Base-by-base conservation (phyloP, 106 monocot species). In the Ottelia alismoides region DNA sequence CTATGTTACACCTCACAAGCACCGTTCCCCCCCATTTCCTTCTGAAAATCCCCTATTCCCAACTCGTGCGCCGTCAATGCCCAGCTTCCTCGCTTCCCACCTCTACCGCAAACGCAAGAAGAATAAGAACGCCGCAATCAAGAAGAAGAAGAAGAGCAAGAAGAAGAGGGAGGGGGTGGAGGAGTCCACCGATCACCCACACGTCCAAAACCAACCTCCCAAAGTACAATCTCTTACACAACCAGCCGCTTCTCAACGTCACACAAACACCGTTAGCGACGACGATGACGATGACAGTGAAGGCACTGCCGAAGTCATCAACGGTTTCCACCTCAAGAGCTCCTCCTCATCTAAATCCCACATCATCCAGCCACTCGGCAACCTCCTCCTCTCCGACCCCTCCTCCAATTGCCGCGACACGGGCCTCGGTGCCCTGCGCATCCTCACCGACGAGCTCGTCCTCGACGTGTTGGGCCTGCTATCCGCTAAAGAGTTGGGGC, bases 351-450 rank as follows among this genome's bases (percentile, higher is more conserved):
- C 52, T 46, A 61, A 54, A 22, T 30, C 28, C 60, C 72, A 71
- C 76, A 6, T 35, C 53, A 82, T 98, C 66, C 89, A 98, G 47
- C 96, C 96, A 27, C 78, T 98, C 22, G 96, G 96, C 51, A 98
- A 98, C 71, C 68, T 69, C 30, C 71, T 88, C 53, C 65, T 81
- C 51, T 40, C 31, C 49, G 49, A 32, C 49, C 55, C 63, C 7
- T 49, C 78, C 45, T 9, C 52, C 73, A 98, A 90, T 70, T 57
- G 74, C 66, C 84, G 96, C 19, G 69, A 85, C 66, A 60, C 66
- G 11, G 89, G 96, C 30, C 81, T 98, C 4, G 96, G 96, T 12
- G 19, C 27, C 57, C 82, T 98, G 57, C 65, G 59, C 14, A 31
- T 30, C 53, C 79, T 98, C 72, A 14, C 85, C 44, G 96, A 98